Base-by-base conservation (phyloP, 495 filamentous ascomycete species). In the Penicillium crystallinum region DNA sequence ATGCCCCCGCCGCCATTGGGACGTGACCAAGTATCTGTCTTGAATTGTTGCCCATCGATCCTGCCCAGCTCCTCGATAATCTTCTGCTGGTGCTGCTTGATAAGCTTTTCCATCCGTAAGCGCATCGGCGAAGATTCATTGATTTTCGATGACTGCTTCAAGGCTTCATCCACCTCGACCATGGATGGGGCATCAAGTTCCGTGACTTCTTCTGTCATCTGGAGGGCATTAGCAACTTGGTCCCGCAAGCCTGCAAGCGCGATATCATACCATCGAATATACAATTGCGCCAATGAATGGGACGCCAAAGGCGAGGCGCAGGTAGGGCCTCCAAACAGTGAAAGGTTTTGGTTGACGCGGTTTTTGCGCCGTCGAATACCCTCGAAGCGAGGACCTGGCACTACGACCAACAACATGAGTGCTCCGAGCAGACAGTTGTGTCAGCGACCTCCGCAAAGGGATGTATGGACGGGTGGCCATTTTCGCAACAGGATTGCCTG, bases 91-190 rank as follows among this genome's bases (percentile, higher is more conserved):
- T 97, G 87, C 49, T 88, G 80, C 66, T 93, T 93, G 67, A 97
- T 91, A 66, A 97, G 87, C 52, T 86, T 80, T 70, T 97, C 95
- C 93, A 97, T 97, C 34, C 91, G 89, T 36, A 97, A 77, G 39
- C 95, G 92, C 95, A 99, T 99, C 0, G 95, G 91, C 8, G 90
- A 96, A 56, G 77, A 72, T 34, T 84, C 78, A 48, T 53, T 71
- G 58, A 77, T 70, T 35, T 56, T 52, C 27, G 69, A 65, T 46
- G 73, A 67, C 52, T 68, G 57, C 44, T 77, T 77, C 45, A 76
- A 51, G 8, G 71, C 63, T 29, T 72, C 69, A 49, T 77, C 74
- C 40, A 77, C 58, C 48, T 77, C 74, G 19, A 66, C 73, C 36
- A 77, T 90, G 46, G 88, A 76, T 25, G 82, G 77, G n/a, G 67